Conservation (phyloP, 169 alveolate species). For the Plasmodium ovale region DNA sequence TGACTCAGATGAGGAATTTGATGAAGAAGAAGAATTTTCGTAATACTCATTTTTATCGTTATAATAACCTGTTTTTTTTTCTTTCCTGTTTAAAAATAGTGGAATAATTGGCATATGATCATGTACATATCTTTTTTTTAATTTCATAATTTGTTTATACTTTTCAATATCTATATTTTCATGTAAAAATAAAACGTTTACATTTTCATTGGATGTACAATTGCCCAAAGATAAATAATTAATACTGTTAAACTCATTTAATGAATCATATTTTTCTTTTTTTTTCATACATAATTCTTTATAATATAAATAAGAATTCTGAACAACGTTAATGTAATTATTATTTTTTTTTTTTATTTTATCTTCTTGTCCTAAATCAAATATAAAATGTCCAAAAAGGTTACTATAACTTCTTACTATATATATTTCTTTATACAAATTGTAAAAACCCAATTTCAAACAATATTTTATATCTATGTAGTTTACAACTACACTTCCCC, state of each 20-base stretch:
- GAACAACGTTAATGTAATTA: conserved; percentile 55
- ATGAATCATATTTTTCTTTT: conserved; percentile 8
- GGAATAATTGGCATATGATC: conserved; percentile 75
- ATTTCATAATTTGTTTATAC: conserved; percentile 58
- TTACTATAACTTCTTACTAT: conserved; percentile 3
- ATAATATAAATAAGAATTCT: conserved; percentile 58
- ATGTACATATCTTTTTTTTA: conserved; percentile 67
- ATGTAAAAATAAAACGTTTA: conserved; percentile 27
- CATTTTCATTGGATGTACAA: conserved; percentile 32
- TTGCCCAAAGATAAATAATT: neutral
- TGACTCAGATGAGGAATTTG: conserved; percentile 13
- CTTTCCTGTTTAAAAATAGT: conserved; percentile 47
- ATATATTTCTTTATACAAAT: conserved; percentile 57
- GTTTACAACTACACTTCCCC: conserved; percentile 69
- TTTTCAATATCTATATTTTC: conserved; percentile 70
- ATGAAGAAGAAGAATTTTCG: conserved; percentile 10
- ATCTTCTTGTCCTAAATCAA: conserved; percentile 10
- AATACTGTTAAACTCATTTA: neutral
- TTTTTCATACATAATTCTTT: conserved; percentile 53
- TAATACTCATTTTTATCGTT: conserved; percentile 17
- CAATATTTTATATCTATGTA: conserved; percentile 67
- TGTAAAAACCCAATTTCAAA: conserved; percentile 18
- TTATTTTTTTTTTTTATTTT: neutral
- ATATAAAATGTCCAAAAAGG: conserved; percentile 5
- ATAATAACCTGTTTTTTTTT: conserved; percentile 49